Conservation (phyloP, 495 filamentous ascomycete genomes). For the Podospora comata region DNA sequence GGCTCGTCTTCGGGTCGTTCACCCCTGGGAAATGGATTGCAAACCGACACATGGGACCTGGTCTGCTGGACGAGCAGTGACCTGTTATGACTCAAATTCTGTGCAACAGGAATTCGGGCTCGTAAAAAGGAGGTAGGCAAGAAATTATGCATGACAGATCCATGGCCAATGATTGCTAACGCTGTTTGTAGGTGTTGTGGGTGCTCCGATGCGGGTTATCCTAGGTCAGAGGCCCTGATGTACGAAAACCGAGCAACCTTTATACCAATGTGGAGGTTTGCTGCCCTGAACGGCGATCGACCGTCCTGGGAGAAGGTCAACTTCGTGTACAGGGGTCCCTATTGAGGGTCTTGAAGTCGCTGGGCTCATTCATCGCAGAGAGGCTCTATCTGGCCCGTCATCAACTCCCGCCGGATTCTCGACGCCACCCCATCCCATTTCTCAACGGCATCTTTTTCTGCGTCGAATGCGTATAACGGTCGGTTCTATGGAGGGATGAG, state of each 20-base stretch:
- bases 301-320: neutral
- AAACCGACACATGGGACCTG: neutral
- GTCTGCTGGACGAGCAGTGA: neutral
- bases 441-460: constrained; percentile 46
- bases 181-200: neutral
- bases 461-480: constrained; percentile 51
- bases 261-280: neutral
- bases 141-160: neutral
- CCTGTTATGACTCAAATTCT: neutral
- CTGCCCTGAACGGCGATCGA: neutral
- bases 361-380: constrained; percentile 22
- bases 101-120: neutral
- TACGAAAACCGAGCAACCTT: neutral
- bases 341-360: too few relatives aligned
- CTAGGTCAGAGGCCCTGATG: neutral
- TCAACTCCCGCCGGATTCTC: constrained; percentile 40
- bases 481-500: constrained; percentile 34
- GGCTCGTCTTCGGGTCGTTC: neutral
- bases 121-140: neutral
- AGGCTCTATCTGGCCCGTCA: constrained; percentile 40
- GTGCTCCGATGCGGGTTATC: neutral
- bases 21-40: neutral
- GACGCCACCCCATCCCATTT: constrained; percentile 42
- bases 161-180: neutral
- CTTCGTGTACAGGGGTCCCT: neutral